These are phyloP conservation scores for Capsella bursapastoris DNA, from an alignment of 345 rosid genomes.

Conservation along the genomic window DNA sequence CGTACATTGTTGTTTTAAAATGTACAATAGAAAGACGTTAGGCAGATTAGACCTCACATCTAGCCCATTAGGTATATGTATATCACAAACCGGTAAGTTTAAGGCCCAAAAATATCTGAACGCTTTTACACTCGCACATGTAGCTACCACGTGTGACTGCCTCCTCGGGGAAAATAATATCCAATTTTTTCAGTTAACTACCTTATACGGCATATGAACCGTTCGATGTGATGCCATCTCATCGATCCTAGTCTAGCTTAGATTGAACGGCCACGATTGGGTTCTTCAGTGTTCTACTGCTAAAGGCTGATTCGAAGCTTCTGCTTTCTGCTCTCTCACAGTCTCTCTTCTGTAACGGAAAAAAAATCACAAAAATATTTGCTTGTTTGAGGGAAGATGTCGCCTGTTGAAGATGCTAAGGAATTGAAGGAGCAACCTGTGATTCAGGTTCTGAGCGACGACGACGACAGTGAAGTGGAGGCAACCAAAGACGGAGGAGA, in stretches of 20 bases:
- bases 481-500: slow-evolving; percentile 51
- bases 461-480: slow-evolving; percentile 45
- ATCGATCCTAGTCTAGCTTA: slow-evolving; percentile 30
- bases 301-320: slow-evolving; percentile 35
- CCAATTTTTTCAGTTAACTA: too few species aligned
- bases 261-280: slow-evolving; percentile 25
- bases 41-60: neutral
- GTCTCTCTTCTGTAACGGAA: neutral
- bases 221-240: slow-evolving; percentile 36
- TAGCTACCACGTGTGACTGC: too few species aligned
- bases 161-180: too few species aligned
- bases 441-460: slow-evolving; percentile 42
- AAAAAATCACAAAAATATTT: neutral
- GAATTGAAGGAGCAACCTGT: slow-evolving; percentile 44
- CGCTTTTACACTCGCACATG: too few species aligned
- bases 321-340: neutral
- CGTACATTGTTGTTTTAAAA: too few species aligned
- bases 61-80: neutral
- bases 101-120: slow-evolving; percentile 4
- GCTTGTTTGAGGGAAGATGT: slow-evolving; percentile 27
- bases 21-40: neutral
- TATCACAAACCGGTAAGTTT: neutral
- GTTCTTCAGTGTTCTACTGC: neutral
- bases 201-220: slow-evolving; percentile 5
- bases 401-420: slow-evolving; percentile 52